A percentile compares a stretch with the other conserved stretches of the same genome.
Evolutionary conservation across 1,284 basidiomycete genomes (phyloP).

Genomic region (Chalciporus sp.): DNA sequence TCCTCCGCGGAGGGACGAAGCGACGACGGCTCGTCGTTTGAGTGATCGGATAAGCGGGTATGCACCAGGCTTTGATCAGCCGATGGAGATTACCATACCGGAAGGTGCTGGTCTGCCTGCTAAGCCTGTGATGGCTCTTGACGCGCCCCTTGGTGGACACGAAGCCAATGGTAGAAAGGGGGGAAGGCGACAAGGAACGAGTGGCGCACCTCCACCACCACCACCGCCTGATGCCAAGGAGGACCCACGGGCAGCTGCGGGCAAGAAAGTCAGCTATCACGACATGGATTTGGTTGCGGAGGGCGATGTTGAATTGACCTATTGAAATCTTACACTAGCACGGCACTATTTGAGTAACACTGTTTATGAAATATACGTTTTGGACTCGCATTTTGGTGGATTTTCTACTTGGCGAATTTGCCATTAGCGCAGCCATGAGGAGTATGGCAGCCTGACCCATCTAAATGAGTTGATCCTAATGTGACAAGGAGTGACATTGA

Average conservation of each 20-base stretch:
- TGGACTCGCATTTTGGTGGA: slow-evolving; percentile 1
- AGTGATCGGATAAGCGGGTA: slow-evolving; percentile 79
- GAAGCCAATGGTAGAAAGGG: slow-evolving; percentile 42
- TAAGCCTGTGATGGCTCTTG: slow-evolving; percentile 67
- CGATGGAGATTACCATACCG: slow-evolving; percentile 50
- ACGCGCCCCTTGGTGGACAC: slow-evolving; percentile 48
- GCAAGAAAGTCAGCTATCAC: slow-evolving; percentile 81
- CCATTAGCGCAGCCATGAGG: slow-evolving; percentile 26
- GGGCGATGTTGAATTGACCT: slow-evolving; percentile 80
- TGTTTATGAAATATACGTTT: slow-evolving; percentile 32
- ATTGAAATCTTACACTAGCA: slow-evolving; percentile 47
- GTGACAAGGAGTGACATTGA: slow-evolving; percentile 34
- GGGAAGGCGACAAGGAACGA: slow-evolving; percentile 39
- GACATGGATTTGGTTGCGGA: slow-evolving; percentile 88
- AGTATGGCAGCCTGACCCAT: slow-evolving; percentile 18
- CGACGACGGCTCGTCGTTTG: slow-evolving; percentile 56
- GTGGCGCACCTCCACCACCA: slow-evolving; percentile 57
- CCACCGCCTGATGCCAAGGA: slow-evolving; percentile 85
- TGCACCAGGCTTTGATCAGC: slow-evolving; percentile 53
- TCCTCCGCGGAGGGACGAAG: slow-evolving; percentile 57
- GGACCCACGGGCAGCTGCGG: slow-evolving; percentile 82
- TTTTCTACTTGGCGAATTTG: slow-evolving; percentile 8
- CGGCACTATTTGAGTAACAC: slow-evolving; percentile 27
- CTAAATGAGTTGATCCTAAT: background rate
- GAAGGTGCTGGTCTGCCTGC: slow-evolving; percentile 73